Evolutionary conservation across 352 stramenopile species (phyloP).

Genomic region (Phytopythium litorale): DNA sequence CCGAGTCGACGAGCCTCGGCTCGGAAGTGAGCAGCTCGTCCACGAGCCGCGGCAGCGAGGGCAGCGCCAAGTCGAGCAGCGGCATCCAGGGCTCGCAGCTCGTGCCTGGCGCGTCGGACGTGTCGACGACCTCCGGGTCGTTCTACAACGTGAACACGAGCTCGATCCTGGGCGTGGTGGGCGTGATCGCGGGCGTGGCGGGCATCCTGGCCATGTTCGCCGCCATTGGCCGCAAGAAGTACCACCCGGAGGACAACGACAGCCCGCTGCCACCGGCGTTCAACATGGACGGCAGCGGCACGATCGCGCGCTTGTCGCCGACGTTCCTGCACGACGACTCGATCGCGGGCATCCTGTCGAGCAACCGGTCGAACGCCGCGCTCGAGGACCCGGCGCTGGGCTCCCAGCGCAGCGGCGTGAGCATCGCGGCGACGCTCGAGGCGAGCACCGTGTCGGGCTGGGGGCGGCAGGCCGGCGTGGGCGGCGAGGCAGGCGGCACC

Average conservation of each 20-base stretch:
- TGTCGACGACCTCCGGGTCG: constrained; percentile 38
- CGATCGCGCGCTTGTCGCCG: constrained; percentile 46
- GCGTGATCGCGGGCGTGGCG: constrained; percentile 58
- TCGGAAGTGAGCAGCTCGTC: constrained; percentile 2
- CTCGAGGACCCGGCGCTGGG: constrained; percentile 2
- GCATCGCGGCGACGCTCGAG: constrained; percentile 1
- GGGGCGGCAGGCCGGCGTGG: not conserved
- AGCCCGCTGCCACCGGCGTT: constrained; percentile 38
- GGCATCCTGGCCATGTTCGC: constrained; percentile 56
- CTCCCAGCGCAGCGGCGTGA: constrained; percentile 19
- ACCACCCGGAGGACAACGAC: constrained; percentile 46
- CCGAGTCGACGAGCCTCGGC: not conserved
- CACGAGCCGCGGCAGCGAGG: constrained; percentile 11
- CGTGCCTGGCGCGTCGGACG: constrained; percentile 29
- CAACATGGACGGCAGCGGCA: constrained; percentile 33
- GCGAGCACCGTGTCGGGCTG: constrained; percentile 7
- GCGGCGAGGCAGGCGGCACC: constrained; percentile 9
- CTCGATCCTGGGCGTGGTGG: constrained; percentile 71
- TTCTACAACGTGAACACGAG: constrained; percentile 53
- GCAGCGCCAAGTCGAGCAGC: constrained; percentile 1
- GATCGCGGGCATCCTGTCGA: constrained; percentile 20
- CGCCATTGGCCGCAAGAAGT: constrained; percentile 58
- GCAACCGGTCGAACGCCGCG: constrained; percentile 14
- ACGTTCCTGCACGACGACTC: constrained; percentile 48
- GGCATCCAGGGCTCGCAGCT: constrained; percentile 10